Base-by-base conservation (phyloP, 192 early-diverging fungal species). In the Rhizoclosmatium globosum region DNA sequence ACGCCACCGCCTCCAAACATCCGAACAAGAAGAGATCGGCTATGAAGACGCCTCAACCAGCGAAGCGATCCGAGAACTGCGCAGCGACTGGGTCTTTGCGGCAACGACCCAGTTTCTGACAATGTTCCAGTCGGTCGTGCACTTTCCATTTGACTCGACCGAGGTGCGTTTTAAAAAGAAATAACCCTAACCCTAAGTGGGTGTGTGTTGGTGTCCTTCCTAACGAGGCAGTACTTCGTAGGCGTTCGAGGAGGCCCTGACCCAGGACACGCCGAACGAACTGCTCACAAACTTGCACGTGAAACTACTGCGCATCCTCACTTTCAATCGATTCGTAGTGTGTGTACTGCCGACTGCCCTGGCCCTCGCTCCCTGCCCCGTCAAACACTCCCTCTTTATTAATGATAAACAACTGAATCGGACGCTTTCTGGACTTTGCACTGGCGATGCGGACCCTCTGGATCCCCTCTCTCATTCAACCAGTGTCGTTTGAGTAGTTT, bases 91-190 rank as follows among this genome's bases (percentile, higher is more conserved):
- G 85, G 86, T 92, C 68, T 94, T 94, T 88, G 91, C 90, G 17
- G 85, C 92, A 31, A 81, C 93, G 61, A 86, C 84, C 21, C 93
- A 94, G 81, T 94, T 94, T 80, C 73, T 93, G 7, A 89, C 90
- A 71, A 82, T 91, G 53, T 94, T 92, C 77, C 82, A 87, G 68
- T 74, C 82, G 21, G 89, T 86, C 1, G 88, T 92, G 66, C 61
- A 79, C 9, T 62, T 41, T 41, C 53, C 60, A 17, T 75, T 65
- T 42, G 68, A 65, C 43, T 69, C 23, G 45, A 91, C 90, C 38
- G 87, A 91, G 75, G 90, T 92, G 79, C 21, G 64, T 42, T 19
- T 43, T n/a, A 46, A 61, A 6, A 47, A 45, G 11, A 47, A 47
- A 19, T 64, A 44, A n/a, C 64, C 58, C 17, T n/a, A 44, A 46